Percentiles rank a stretch among this genome's conserved stretches.
These are phyloP conservation scores for Zygosaccharomyces siamensis DNA, from an alignment of 805 yeast genomes.

Conservation along the genomic window DNA sequence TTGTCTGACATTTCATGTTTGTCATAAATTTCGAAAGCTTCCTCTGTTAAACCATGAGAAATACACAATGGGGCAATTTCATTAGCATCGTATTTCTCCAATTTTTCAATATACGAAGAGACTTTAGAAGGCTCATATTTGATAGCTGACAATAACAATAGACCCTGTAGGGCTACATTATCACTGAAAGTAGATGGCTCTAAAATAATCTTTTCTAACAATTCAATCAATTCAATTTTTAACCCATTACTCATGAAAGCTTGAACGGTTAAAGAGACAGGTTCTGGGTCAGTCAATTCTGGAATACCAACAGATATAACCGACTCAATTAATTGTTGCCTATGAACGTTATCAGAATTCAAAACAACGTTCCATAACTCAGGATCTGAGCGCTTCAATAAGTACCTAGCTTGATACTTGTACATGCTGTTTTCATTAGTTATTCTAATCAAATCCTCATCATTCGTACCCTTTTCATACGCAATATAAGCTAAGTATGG, in stretches of 20 bases:
- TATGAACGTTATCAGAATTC: conserved; percentile 68
- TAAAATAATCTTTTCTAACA: conserved; percentile 89
- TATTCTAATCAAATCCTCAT: conserved; percentile 80
- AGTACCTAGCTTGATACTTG: conserved; percentile 97
- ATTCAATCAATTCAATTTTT: conserved; percentile 88
- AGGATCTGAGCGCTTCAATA: conserved; percentile 82
- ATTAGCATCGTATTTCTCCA: conserved; percentile 85
- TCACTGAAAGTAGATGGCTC: conserved; percentile 98
- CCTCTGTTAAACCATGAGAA: conserved; percentile 84
- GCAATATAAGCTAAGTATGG: conserved; percentile 97
- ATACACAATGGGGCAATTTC: conserved; percentile 92
- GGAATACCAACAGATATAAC: conserved; percentile 95
- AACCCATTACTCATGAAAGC: conserved; percentile 94
- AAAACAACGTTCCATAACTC: conserved; percentile 79
- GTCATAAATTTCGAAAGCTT: conserved; percentile 88
- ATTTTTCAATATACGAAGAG: conserved; percentile 73
- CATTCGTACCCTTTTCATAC: conserved; percentile 91
- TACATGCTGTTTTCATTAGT: conserved; percentile 98
- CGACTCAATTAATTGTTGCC: conserved; percentile 89
- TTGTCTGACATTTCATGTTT: conserved; percentile 70
- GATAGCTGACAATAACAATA: conserved; percentile 88
- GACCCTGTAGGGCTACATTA: conserved; percentile 90
- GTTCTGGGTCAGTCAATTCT: conserved; percentile 87
- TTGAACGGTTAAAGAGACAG: conserved; percentile 87
- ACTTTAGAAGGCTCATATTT: conserved; percentile 91